These are phyloP conservation scores for Neofusicoccum parvum DNA, from an alignment of 2,329 filamentous ascomycete genomes.

Conservation along the genomic window DNA sequence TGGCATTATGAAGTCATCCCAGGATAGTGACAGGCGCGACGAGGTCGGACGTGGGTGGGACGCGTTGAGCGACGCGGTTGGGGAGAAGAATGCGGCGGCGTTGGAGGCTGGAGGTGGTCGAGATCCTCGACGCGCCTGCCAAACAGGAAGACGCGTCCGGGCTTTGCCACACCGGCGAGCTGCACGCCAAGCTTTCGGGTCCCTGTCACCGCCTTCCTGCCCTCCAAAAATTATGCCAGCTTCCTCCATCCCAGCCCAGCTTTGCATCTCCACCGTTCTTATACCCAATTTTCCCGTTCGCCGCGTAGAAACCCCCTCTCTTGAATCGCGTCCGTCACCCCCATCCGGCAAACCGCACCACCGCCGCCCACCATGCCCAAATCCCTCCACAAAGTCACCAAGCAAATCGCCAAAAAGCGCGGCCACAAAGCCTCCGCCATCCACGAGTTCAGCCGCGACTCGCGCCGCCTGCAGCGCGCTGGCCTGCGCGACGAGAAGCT, in stretches of 20 bases:
- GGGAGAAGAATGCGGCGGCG: conserved; percentile 6
- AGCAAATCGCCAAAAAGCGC: conserved; percentile 88
- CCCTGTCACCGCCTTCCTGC: background rate
- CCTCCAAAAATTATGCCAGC: conserved; percentile 14
- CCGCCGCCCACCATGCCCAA: conserved; percentile 64
- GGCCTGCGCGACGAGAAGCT: conserved; percentile 81
- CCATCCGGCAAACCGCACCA: background rate
- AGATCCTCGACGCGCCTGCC: conserved; percentile 15
- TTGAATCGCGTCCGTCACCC: background rate
- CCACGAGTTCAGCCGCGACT: conserved; percentile 87
- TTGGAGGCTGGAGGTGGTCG: conserved; percentile 2
- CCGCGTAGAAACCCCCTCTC: background rate
- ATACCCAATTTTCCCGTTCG: background rate
- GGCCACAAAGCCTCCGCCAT: conserved; percentile 68
- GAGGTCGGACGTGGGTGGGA: background rate
- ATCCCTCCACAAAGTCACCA: conserved; percentile 79
- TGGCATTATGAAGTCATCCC: background rate
- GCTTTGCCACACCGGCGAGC: background rate
- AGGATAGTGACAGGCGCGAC: background rate
- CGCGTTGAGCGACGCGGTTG: conserved; percentile 2
- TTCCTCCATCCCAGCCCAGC: background rate
- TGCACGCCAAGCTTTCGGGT: background rate
- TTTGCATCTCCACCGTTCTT: background rate
- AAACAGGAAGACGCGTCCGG: conserved; percentile 7
- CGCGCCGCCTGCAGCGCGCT: conserved; percentile 77